Conservation (phyloP, 2,329 filamentous ascomycete species). For the Trichoderma citrinoviride region DNA sequence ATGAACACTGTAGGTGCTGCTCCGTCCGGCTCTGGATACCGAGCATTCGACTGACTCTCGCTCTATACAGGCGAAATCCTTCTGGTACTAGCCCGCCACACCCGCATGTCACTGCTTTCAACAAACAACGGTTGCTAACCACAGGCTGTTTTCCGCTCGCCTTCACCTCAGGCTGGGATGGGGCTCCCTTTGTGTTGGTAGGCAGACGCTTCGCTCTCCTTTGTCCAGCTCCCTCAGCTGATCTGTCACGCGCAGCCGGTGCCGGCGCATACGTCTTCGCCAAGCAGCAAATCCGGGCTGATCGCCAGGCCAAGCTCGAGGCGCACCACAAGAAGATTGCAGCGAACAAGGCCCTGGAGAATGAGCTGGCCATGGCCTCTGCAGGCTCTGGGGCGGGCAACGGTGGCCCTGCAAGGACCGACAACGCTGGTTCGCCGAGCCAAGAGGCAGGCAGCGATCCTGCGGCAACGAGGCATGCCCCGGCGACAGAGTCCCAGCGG, state of each 20-base stretch:
- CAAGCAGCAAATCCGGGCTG: conserved; percentile 89
- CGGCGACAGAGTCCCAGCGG: conserved; percentile 64
- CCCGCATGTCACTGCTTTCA: neutral
- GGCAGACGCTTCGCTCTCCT: conserved; percentile 37
- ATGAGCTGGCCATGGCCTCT: conserved; percentile 40
- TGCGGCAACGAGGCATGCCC: conserved; percentile 80
- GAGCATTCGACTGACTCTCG: neutral
- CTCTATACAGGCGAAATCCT: conserved; percentile 56
- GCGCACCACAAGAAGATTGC: conserved; percentile 64
- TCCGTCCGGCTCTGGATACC: neutral
- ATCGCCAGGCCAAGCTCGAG: conserved; percentile 70
- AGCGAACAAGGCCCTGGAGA: conserved; percentile 54
- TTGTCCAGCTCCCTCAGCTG: conserved; percentile 23
- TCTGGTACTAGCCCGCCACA: conserved; percentile 52
- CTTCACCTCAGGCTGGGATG: conserved; percentile 70
- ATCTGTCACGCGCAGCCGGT: conserved; percentile 58
- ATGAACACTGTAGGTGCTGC: conserved; percentile 22
- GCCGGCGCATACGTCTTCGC: conserved; percentile 94
- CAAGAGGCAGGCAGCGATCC: conserved; percentile 73
- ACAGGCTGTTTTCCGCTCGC: neutral
- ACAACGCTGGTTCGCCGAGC: conserved; percentile 61
- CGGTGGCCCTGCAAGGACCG: conserved; percentile 56
- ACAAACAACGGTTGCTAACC: neutral
- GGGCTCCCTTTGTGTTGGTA: conserved; percentile 84
- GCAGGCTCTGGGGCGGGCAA: conserved; percentile 39